Evolutionary conservation across 257 asterid species (phyloP).

Genomic region (Catharanthus roseus): DNA sequence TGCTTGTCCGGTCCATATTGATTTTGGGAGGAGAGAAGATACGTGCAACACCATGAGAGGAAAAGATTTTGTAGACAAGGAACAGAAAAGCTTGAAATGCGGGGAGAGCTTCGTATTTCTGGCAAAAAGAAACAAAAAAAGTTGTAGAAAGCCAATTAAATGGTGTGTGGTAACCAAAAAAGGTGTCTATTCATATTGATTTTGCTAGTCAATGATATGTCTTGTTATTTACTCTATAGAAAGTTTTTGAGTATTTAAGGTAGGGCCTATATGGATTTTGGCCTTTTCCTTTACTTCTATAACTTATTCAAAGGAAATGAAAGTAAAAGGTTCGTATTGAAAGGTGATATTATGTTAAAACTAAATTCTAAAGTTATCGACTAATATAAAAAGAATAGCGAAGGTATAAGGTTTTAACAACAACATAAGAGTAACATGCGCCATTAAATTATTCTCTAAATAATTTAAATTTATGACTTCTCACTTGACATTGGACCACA

Average conservation of each 20-base stretch:
- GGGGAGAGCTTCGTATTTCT: not conserved
- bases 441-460: no score
- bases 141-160: not conserved
- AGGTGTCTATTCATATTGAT: not conserved
- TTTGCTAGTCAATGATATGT: not conserved
- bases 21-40: not conserved
- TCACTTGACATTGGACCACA: no score
- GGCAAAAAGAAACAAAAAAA: not conserved
- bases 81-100: conserved; percentile 4
- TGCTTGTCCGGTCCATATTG: not conserved
- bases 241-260: not conserved
- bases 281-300: not conserved
- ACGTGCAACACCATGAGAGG: not conserved
- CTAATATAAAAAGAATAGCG: no score
- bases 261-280: not conserved
- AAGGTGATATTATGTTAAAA: no score
- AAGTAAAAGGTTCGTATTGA: no score
- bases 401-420: no score
- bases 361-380: no score
- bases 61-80: not conserved
- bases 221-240: not conserved
- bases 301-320: no score
- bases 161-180: not conserved
- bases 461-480: no score
- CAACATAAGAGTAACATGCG: no score